These are phyloP conservation scores for Udeniomyces megalosporus DNA, from an alignment of 768 basidiomycete genomes.

Conservation along the genomic window DNA sequence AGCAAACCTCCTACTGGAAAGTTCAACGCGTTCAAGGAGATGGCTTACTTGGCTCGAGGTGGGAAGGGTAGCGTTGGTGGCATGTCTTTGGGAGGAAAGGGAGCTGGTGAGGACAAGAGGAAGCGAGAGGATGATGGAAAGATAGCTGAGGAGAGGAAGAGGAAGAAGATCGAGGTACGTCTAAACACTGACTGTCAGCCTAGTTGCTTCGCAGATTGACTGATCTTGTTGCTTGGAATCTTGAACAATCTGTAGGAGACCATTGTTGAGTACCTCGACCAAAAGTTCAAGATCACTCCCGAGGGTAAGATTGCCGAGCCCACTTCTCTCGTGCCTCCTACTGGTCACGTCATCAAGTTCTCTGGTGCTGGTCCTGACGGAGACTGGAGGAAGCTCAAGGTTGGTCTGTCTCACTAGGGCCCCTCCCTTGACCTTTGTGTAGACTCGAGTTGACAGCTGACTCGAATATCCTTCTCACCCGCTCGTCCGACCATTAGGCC, in stretches of 20 bases:
- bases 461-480: background rate
- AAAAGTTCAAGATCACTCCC: slow-evolving; percentile 22
- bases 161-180: slow-evolving; percentile 20
- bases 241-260: slow-evolving; percentile 16
- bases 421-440: background rate
- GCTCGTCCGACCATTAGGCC: slow-evolving; percentile 9
- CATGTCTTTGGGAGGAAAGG: slow-evolving; percentile 18
- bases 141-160: slow-evolving; percentile 21
- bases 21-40: slow-evolving; percentile 31
- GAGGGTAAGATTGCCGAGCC: slow-evolving; percentile 24
- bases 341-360: slow-evolving; percentile 26
- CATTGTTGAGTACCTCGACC: slow-evolving; percentile 26
- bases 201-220: background rate
- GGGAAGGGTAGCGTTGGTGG: slow-evolving; percentile 21
- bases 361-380: slow-evolving; percentile 23
- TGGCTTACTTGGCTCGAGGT: slow-evolving; percentile 22
- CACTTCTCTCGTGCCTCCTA: slow-evolving; percentile 21
- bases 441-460: background rate
- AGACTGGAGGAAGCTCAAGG: slow-evolving; percentile 32
- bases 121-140: slow-evolving; percentile 17
- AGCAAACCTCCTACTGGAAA: slow-evolving; percentile 14
- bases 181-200: background rate
- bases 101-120: slow-evolving; percentile 20
- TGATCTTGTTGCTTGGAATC: background rate
- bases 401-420: slow-evolving; percentile 11